Evolutionary conservation across 177 flowering plant genomes (phyloP).

Genomic region (Vitis hybrid): DNA sequence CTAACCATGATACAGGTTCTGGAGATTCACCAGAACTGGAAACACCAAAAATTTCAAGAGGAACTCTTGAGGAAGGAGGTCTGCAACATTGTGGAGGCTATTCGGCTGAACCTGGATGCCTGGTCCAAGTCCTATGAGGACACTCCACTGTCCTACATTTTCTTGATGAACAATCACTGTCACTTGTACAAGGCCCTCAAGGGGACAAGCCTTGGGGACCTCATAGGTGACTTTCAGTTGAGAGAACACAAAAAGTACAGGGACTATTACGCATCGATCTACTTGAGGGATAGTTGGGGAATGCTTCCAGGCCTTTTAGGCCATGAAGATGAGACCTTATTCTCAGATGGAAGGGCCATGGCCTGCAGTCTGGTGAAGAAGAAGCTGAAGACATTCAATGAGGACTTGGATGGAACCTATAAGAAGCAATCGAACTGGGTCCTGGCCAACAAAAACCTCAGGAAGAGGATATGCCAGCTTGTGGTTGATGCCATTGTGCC

Average conservation of each 20-base stretch:
- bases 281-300: slow-evolving; percentile 82
- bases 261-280: slow-evolving; percentile 56
- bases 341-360: slow-evolving; percentile 52
- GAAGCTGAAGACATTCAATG: slow-evolving; percentile 63
- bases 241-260: slow-evolving; percentile 62
- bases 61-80: slow-evolving; percentile 50
- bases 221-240: slow-evolving; percentile 72
- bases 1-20: slow-evolving; percentile 62
- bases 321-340: slow-evolving; percentile 45
- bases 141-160: slow-evolving; percentile 51
- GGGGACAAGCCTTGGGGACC: slow-evolving; percentile 71
- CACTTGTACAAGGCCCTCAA: slow-evolving; percentile 54
- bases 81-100: slow-evolving; percentile 50
- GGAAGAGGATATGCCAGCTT: slow-evolving; percentile 59
- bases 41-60: slow-evolving; percentile 60
- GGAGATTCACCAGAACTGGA: slow-evolving; percentile 78
- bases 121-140: slow-evolving; percentile 77
- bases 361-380: slow-evolving; percentile 60
- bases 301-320: slow-evolving; percentile 51
- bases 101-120: slow-evolving; percentile 69
- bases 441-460: slow-evolving; percentile 54
- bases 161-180: slow-evolving; percentile 87
- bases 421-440: slow-evolving; percentile 81
- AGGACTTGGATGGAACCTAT: slow-evolving; percentile 67
- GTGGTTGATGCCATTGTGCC: slow-evolving; percentile 67